Percentiles rank a stretch among this genome's conserved stretches.
phyloP scores from a whole-genome alignment of 2,329 filamentous ascomycete genomes.

The Fusarium tanahbumbuense region DNA sequence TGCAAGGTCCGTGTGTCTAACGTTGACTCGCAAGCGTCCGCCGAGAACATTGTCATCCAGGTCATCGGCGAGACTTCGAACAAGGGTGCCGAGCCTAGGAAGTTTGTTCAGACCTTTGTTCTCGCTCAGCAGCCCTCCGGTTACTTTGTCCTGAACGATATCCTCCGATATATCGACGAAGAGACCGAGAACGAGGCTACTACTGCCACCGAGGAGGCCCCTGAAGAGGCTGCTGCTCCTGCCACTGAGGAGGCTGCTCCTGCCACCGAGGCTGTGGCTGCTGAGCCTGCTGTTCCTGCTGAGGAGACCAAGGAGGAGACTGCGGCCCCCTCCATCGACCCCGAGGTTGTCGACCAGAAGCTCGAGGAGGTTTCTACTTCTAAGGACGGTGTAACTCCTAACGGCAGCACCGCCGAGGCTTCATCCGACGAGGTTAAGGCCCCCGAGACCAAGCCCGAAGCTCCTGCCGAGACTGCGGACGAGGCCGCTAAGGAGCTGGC shows the following conservation, averaged over 20 bases:
- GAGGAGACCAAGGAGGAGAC: conserved; percentile 49
- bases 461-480: conserved; percentile 56
- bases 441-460: conserved; percentile 53
- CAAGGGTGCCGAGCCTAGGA: conserved; percentile 89
- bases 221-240: conserved; percentile 50
- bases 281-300: conserved; percentile 50
- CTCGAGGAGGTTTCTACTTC: conserved; percentile 70
- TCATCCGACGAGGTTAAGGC: conserved; percentile 54
- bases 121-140: conserved; percentile 95
- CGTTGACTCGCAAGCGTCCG: conserved; percentile 94
- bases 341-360: conserved; percentile 76
- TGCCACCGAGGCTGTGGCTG: conserved; percentile 51
- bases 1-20: conserved; percentile 99
- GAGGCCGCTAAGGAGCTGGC: conserved; percentile 64
- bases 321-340: conserved; percentile 53
- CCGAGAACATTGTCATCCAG: conserved; percentile 94
- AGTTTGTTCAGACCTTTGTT: conserved; percentile 98
- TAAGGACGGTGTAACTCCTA: conserved; percentile 51
- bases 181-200: conserved; percentile 78
- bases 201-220: conserved; percentile 50
- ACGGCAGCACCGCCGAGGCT: conserved; percentile 50
- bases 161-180: conserved; percentile 92
- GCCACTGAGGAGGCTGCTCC: conserved; percentile 46
- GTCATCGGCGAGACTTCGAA: conserved; percentile 98
- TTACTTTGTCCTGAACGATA: conserved; percentile 98